These are phyloP conservation scores for Medicago lupulina DNA, from an alignment of 306 rosid genomes.

Conservation along the genomic window DNA sequence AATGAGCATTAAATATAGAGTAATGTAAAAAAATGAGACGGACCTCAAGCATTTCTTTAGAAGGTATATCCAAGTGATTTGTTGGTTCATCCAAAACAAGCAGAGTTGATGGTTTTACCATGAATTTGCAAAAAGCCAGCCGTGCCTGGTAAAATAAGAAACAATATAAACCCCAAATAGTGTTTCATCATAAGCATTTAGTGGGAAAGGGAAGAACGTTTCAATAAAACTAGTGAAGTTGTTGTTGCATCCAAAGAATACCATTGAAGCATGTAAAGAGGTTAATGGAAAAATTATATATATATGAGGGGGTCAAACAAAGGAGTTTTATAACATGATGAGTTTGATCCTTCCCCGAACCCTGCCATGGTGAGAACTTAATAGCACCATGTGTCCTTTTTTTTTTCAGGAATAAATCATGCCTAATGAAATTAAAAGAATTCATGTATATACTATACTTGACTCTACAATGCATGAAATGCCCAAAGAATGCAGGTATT, in stretches of 20 bases:
- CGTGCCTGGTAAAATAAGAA: slow-evolving; percentile 72
- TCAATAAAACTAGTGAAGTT: neutral
- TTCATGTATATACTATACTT: slow-evolving; percentile 19
- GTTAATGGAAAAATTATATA: too few species aligned
- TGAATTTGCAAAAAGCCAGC: slow-evolving; percentile 95
- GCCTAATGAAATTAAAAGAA: neutral
- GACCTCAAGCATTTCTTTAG: slow-evolving; percentile 99
- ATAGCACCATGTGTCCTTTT: neutral
- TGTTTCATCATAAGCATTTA: slow-evolving; percentile 33
- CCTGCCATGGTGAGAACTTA: neutral
- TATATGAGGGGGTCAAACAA: slow-evolving; percentile 1
- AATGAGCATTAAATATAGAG: slow-evolving; percentile 22
- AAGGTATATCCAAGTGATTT: slow-evolving; percentile 98
- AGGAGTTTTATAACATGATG: neutral
- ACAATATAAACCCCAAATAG: slow-evolving; percentile 32
- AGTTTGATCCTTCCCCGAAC: neutral
- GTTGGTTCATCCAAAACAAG: slow-evolving; percentile 97
- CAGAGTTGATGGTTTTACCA: slow-evolving; percentile 92
- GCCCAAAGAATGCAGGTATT: slow-evolving; percentile 10
- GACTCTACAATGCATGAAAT: slow-evolving; percentile 26
- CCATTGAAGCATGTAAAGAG: slow-evolving; percentile 12
- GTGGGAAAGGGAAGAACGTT: slow-evolving; percentile 5
- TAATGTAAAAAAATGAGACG: slow-evolving; percentile 30
- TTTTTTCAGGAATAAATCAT: neutral
- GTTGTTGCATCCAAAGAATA: neutral